These are phyloP conservation scores for Podila verticillata DNA, from an alignment of 192 early-diverging fungal genomes.

Conservation along the genomic window DNA sequence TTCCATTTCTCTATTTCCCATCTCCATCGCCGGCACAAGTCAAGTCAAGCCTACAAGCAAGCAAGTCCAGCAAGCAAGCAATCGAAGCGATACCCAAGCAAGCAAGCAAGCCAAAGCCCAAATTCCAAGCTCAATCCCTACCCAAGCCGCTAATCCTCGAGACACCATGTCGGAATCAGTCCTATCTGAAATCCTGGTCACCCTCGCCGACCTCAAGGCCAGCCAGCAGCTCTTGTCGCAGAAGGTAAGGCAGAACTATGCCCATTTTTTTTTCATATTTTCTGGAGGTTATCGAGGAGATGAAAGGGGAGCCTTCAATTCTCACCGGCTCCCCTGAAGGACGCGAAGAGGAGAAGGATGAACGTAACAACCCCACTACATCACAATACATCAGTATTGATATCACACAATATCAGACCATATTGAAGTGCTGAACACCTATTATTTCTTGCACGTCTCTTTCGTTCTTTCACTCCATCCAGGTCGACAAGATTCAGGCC, in stretches of 20 bases:
- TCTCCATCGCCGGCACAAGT: neutral
- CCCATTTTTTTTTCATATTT: neutral
- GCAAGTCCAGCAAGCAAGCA: neutral
- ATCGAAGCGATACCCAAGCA: neutral
- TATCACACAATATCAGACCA: no score
- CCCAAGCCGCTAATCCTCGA: neutral
- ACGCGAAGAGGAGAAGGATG: neutral
- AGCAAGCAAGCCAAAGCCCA: neutral
- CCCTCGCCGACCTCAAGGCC: constrained; percentile 31
- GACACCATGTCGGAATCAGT: constrained; percentile 38
- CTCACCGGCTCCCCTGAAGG: neutral
- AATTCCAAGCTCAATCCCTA: neutral
- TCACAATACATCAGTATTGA: no score
- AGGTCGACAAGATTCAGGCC: constrained; percentile 48
- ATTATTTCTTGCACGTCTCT: no score
- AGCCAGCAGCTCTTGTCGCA: constrained; percentile 34
- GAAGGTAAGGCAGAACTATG: constrained; percentile 23
- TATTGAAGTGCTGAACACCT: no score
- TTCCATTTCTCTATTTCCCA: constrained; percentile 13
- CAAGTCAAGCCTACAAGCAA: neutral
- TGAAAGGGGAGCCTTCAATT: neutral
- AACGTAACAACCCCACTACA: no score
- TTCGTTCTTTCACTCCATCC: no score
- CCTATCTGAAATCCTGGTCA: constrained; percentile 37
- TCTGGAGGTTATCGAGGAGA: neutral